phyloP scores from a whole-genome alignment of 805 yeast species.

The Cyberlindnera maritima region DNA sequence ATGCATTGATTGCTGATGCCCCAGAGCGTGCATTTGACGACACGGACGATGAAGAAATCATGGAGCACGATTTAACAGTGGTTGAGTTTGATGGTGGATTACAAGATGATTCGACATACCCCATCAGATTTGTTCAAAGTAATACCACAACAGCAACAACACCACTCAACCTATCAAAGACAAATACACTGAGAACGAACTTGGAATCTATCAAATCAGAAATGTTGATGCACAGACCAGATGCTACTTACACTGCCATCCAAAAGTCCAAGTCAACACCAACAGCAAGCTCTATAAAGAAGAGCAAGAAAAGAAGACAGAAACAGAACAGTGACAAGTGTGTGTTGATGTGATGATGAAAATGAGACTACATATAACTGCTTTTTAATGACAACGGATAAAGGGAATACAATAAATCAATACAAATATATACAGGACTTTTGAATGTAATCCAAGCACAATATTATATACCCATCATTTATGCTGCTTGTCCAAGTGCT shows the following conservation, averaged over 20 bases:
- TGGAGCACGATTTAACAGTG: slow-evolving; percentile 27
- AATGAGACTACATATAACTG: too few relatives aligned
- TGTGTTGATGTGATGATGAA: slow-evolving; percentile 15
- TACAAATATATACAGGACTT: too few relatives aligned
- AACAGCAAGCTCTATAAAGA: slow-evolving; percentile 8
- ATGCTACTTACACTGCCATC: slow-evolving; percentile 16
- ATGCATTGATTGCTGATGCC: slow-evolving; percentile 18
- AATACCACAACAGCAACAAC: slow-evolving; percentile 22
- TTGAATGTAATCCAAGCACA: too few relatives aligned
- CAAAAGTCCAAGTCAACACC: slow-evolving; percentile 24
- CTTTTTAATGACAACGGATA: neutral
- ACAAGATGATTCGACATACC: slow-evolving; percentile 7
- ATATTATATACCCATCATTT: slow-evolving; percentile 4
- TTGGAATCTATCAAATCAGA: slow-evolving; percentile 27
- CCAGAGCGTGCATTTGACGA: neutral
- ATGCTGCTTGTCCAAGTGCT: slow-evolving; percentile 40
- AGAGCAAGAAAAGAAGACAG: slow-evolving; percentile 10
- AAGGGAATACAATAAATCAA: neutral
- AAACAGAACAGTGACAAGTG: slow-evolving; percentile 17
- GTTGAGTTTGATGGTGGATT: slow-evolving; percentile 25
- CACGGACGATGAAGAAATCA: slow-evolving; percentile 13
- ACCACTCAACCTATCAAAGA: slow-evolving; percentile 22
- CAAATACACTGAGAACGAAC: slow-evolving; percentile 23
- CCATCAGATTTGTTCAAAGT: slow-evolving; percentile 19
- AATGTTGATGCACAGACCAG: slow-evolving; percentile 24